These are phyloP conservation scores for Suillus subaureus DNA, from an alignment of 768 basidiomycete species.

Conservation along the genomic window DNA sequence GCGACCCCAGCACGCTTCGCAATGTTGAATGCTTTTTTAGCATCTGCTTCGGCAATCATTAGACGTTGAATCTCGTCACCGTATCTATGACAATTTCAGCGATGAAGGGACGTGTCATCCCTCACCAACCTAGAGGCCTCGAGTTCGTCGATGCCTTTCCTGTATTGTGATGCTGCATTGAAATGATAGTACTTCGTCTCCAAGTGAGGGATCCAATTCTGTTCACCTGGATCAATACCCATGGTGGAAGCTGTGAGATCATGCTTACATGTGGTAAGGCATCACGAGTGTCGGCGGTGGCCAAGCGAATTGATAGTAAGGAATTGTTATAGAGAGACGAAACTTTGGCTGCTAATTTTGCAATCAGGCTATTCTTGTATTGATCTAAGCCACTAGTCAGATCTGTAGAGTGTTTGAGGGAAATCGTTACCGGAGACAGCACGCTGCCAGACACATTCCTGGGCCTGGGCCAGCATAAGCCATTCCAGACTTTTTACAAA, in stretches of 20 bases:
- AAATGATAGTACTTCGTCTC: slow-evolving; percentile 87
- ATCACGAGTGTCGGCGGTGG: slow-evolving; percentile 45
- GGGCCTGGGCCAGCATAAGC: slow-evolving; percentile 91
- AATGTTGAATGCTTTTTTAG: slow-evolving; percentile 69
- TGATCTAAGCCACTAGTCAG: slow-evolving; percentile 42
- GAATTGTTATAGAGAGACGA: slow-evolving; percentile 67
- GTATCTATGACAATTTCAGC: slow-evolving; percentile 55
- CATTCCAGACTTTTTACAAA: slow-evolving; percentile 67
- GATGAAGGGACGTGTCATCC: background rate
- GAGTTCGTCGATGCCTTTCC: slow-evolving; percentile 87
- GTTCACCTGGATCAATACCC: slow-evolving; percentile 18
- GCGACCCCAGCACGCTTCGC: slow-evolving; percentile 66
- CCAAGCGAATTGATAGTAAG: slow-evolving; percentile 43
- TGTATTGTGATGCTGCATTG: slow-evolving; percentile 82
- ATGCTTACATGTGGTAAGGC: slow-evolving; percentile 56
- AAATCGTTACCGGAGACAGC: slow-evolving; percentile 70
- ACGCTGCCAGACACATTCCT: slow-evolving; percentile 96
- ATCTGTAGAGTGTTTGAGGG: background rate
- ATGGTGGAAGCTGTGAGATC: background rate
- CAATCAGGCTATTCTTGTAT: slow-evolving; percentile 81
- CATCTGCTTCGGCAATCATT: slow-evolving; percentile 61
- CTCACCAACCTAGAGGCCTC: slow-evolving; percentile 65
- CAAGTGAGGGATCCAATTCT: slow-evolving; percentile 79
- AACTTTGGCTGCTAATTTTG: slow-evolving; percentile 79
- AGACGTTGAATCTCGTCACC: slow-evolving; percentile 86